These are phyloP conservation scores for Cutaneotrichosporon sp. DNA, from an alignment of 1,284 basidiomycete genomes.

Conservation along the genomic window DNA sequence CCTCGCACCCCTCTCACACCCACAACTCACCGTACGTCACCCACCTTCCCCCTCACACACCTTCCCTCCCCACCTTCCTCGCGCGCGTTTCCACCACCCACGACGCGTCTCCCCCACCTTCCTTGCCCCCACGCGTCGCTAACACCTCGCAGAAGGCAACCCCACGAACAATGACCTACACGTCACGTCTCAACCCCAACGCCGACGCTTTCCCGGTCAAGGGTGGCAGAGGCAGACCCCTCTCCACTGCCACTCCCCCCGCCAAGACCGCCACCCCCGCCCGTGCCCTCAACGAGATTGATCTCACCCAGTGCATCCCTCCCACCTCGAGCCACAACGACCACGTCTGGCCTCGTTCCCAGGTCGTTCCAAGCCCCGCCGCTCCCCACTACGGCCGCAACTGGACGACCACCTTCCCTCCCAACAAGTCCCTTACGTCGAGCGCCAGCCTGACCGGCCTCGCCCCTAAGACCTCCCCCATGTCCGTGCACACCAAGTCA, in stretches of 20 bases:
- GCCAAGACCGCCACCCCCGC: neutral
- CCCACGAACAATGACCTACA: neutral
- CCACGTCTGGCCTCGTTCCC: neutral
- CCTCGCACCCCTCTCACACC: neutral
- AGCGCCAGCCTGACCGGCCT: neutral
- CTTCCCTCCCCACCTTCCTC: no score
- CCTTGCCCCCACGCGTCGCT: neutral
- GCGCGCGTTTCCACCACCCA: neutral
- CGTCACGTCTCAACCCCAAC: conserved; percentile 16
- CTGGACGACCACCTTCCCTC: conserved; percentile 17
- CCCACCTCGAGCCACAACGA: neutral
- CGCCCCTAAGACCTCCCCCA: conserved; percentile 1
- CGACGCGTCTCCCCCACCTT: neutral
- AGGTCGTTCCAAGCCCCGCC: conserved; percentile 4
- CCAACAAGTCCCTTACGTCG: neutral
- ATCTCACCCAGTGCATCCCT: neutral
- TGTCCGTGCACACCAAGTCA: conserved; percentile 14
- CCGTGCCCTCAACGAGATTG: conserved; percentile 3
- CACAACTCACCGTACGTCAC: neutral
- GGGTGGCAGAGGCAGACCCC: neutral
- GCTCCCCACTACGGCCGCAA: conserved; percentile 13
- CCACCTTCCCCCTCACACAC: neutral
- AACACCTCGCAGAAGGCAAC: neutral
- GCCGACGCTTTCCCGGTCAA: conserved; percentile 5
- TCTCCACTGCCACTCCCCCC: neutral